Percentiles rank a stretch among this genome's conserved stretches.
Conservation (phyloP, 257 asterid genomes). For the Agastache rugosa region DNA sequence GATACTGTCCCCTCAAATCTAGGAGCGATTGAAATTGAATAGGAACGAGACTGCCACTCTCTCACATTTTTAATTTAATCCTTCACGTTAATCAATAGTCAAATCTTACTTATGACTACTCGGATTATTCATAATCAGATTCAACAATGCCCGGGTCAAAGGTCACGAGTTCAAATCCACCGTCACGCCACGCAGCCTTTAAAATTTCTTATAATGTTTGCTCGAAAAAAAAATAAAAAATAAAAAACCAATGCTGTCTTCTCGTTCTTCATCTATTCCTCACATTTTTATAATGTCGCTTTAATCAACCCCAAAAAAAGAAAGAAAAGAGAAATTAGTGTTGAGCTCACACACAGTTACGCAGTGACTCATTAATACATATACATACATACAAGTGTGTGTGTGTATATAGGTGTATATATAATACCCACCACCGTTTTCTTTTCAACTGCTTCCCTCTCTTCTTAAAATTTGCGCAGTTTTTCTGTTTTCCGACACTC, state of each 20-base stretch:
- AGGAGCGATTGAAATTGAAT: constrained; percentile 10
- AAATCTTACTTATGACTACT: constrained; percentile 40
- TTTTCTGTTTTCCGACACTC: constrained; percentile 44
- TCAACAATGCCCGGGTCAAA: too few relatives aligned
- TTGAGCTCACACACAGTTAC: constrained; percentile 40
- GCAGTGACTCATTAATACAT: constrained; percentile 8
- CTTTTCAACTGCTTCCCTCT: constrained; percentile 39
- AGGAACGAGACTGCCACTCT: constrained; percentile 25
- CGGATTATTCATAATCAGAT: constrained; percentile 11
- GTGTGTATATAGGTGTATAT: constrained; percentile 25
- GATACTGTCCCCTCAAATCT: constrained; percentile 35
- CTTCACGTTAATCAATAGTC: constrained; percentile 24
- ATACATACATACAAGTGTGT: constrained; percentile 1
- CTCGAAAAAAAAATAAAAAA: background rate
- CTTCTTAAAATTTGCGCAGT: constrained; percentile 33
- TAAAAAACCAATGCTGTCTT: background rate
- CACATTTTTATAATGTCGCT: background rate
- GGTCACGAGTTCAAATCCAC: too few relatives aligned
- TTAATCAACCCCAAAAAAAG: background rate
- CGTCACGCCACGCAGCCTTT: too few relatives aligned
- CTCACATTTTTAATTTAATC: background rate
- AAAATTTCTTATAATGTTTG: too few relatives aligned
- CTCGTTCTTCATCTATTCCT: constrained; percentile 1
- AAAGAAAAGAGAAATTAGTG: background rate
- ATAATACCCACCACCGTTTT: constrained; percentile 25